A percentile compares a stretch with the other conserved stretches of the same genome.
Conservation (phyloP, 2,329 filamentous ascomycete genomes). For the Rutstroemia sydowiana region DNA sequence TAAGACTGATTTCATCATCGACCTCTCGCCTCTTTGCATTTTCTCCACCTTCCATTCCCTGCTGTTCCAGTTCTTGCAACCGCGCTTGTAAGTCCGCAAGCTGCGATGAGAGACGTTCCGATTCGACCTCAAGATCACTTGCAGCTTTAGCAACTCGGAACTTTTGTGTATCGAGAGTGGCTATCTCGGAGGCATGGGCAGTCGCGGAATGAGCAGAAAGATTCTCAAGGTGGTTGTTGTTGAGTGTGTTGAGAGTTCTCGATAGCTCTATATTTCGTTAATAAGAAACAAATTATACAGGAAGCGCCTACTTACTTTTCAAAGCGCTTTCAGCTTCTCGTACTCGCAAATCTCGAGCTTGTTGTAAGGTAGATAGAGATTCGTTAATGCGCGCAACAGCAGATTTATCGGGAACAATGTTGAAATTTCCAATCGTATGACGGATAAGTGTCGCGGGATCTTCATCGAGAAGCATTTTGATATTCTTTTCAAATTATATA, state of each 20-base stretch:
- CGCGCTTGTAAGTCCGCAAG: slow-evolving; percentile 66
- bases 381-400: slow-evolving; percentile 78
- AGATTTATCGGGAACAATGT: slow-evolving; percentile 80
- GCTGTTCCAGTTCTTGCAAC: slow-evolving; percentile 75
- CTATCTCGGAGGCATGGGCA: slow-evolving; percentile 75
- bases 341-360: slow-evolving; percentile 73
- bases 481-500: neutral
- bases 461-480: slow-evolving; percentile 87
- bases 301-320: slow-evolving; percentile 41
- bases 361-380: slow-evolving; percentile 73
- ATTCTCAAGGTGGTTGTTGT: slow-evolving; percentile 70
- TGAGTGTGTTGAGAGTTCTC: slow-evolving; percentile 67
- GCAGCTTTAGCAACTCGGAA: slow-evolving; percentile 92
- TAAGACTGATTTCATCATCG: slow-evolving; percentile 61
- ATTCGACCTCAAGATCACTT: slow-evolving; percentile 84
- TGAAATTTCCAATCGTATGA: slow-evolving; percentile 91
- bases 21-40: slow-evolving; percentile 37
- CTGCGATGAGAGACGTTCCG: slow-evolving; percentile 80
- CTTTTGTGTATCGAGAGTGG: slow-evolving; percentile 84
- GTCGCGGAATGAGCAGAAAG: slow-evolving; percentile 67
- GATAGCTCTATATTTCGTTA: slow-evolving; percentile 46
- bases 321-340: slow-evolving; percentile 60
- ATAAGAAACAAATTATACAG: slow-evolving; percentile 14
- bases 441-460: slow-evolving; percentile 84
- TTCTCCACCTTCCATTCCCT: slow-evolving; percentile 70